Percentiles rank a stretch among this genome's conserved stretches.
phyloP scores from a whole-genome alignment of 305 asterid species.

The Coffea humblotiana region DNA sequence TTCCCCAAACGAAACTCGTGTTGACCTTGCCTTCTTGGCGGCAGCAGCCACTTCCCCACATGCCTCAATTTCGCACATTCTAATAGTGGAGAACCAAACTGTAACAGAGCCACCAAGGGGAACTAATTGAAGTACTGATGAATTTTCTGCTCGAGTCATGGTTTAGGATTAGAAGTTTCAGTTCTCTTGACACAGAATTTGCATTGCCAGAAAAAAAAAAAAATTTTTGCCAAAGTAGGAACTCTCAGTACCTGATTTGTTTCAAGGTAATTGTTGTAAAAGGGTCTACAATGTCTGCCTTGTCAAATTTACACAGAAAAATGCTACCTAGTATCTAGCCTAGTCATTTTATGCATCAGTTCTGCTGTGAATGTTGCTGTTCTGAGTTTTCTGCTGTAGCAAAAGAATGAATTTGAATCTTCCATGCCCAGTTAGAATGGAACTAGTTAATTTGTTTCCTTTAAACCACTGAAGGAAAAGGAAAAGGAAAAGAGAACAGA shows the following conservation, averaged over 20 bases:
- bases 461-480: conserved; percentile 2
- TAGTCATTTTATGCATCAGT: conserved; percentile 13
- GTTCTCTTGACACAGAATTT: not conserved
- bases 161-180: not conserved
- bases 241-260: not conserved
- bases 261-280: conserved; percentile 6
- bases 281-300: conserved; percentile 13
- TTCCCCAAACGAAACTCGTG: conserved; percentile 27
- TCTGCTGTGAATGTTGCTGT: not conserved
- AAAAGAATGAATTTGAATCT: not conserved
- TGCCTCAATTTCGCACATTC: conserved; percentile 26
- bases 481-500: conserved; percentile 7
- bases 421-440: not conserved
- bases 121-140: conserved; percentile 3
- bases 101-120: conserved; percentile 25
- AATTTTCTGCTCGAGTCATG: not conserved
- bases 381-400: conserved; percentile 1
- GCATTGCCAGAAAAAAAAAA: not conserved
- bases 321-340: conserved; percentile 5
- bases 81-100: conserved; percentile 15
- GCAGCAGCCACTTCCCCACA: conserved; percentile 25
- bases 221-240: not conserved
- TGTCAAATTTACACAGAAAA: conserved; percentile 15
- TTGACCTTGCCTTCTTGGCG: conserved; percentile 21
- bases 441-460: not conserved